Evolutionary conservation across 257 asterid genomes (phyloP), one percentile per base, ranked within the genome.

Genomic region (Penstemon eatonii): DNA sequence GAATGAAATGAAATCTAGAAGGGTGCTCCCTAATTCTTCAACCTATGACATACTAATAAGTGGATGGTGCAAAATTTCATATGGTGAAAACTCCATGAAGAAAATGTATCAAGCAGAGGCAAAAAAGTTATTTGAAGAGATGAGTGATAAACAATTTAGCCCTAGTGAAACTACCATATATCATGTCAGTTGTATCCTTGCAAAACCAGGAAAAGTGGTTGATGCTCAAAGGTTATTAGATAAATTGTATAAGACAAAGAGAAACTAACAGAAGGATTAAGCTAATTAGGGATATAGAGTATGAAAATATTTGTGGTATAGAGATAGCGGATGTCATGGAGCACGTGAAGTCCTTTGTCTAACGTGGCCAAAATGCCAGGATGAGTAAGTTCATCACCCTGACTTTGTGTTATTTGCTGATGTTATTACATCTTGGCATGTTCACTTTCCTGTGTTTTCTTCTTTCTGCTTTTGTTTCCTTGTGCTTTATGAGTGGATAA

Each of bases 41-140:
- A 90, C 96, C 3, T 90, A 88, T 68, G 92, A 93, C 85, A 77
- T 90, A 73, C 84, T 93, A 10, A 73, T 93, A 72, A 61, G 79
- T 69, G 97, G 96, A 49, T 93, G 98, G 96, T 92, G 93, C 74
- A 56, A 84, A 69, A 74, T 87, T 54, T 81, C 95, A 33, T 78
- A 56, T 62, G 82, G 69, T 61, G 92, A 84, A 8, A 87, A 80
- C 75, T 70, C 85, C 19, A 65, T 66, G 73, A 88, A 73, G 80
- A 64, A 60, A 47, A 72, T 82, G 12, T 85, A 78, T 76, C 86
- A 75, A 64, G 78, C 83, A 5, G 95, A 88, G 84, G 95, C 93
- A 5, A 78, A 81, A 66, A 84, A 78, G 79, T 67, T 90, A 75
- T 86, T 93, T 67, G 59, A 70, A 60, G 95, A 84, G 78, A 90